Conservation (phyloP, 495 filamentous ascomycete genomes). For the Penicillium canescens region DNA sequence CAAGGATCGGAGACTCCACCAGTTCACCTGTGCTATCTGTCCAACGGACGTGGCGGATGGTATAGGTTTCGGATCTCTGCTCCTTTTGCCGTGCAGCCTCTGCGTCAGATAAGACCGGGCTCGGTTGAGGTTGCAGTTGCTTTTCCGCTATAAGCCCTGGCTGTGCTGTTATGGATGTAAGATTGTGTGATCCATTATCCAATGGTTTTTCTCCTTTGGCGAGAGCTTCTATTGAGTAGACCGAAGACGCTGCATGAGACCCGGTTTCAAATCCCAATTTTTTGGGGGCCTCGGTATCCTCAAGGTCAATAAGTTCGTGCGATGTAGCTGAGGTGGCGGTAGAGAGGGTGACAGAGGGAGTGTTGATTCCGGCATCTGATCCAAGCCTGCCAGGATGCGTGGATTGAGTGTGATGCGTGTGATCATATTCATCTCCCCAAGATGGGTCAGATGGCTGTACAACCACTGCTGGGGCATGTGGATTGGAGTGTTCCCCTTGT, state of each 20-base stretch:
- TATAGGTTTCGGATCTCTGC: conserved; percentile 64
- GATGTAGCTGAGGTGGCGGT: conserved; percentile 36
- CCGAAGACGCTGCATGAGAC: conserved; percentile 11
- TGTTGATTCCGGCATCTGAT: conserved; percentile 22
- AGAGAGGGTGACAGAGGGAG: conserved; percentile 27
- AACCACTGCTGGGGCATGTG: conserved; percentile 17
- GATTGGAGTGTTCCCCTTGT: conserved; percentile 18
- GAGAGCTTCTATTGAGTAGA: conserved; percentile 15
- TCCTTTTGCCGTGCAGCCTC: conserved; percentile 41
- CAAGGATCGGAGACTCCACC: conserved; percentile 72
- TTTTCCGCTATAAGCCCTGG: not conserved
- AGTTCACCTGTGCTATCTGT: conserved; percentile 41
- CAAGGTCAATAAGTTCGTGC: conserved; percentile 41
- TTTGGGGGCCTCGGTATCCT: conserved; percentile 9
- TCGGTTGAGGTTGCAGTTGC: conserved; percentile 3
- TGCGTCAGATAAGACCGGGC: conserved; percentile 24
- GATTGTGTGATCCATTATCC: not conserved
- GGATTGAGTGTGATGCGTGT: conserved; percentile 3
- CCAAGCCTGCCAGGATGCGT: conserved; percentile 13
- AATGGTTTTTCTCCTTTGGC: not conserved
- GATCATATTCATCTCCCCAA: not conserved
- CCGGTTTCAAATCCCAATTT: conserved; percentile 6
- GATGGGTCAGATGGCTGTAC: conserved; percentile 9
- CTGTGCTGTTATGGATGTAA: not conserved
- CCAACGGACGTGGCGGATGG: conserved; percentile 71